These are phyloP conservation scores for Penicillium sp. DNA, from an alignment of 2,329 filamentous ascomycete species.

Conservation along the genomic window DNA sequence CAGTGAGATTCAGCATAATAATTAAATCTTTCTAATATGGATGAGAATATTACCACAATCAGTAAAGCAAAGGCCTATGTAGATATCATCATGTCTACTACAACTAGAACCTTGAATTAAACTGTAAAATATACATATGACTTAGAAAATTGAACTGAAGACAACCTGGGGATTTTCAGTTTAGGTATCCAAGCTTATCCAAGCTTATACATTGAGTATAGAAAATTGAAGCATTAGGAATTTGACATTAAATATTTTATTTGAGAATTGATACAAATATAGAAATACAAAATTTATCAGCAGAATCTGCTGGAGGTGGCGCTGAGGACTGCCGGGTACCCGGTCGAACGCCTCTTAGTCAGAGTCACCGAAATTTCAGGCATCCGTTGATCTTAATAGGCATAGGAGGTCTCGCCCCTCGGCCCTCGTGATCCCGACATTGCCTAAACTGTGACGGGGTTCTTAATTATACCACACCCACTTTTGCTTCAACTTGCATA, in stretches of 20 bases:
- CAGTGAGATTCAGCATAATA: too few species aligned
- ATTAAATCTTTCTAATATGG: too few species aligned
- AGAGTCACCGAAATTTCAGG: constrained; percentile 1
- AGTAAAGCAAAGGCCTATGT: too few species aligned
- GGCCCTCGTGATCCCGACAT: not conserved
- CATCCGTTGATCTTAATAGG: not conserved
- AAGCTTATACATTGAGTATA: not conserved
- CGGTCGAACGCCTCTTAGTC: not conserved
- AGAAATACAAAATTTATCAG: too few species aligned
- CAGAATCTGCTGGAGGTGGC: too few species aligned
- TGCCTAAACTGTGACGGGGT: not conserved
- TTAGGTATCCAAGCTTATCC: not conserved
- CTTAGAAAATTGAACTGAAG: not conserved
- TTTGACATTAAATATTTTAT: not conserved
- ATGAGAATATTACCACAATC: too few species aligned
- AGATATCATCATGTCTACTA: too few species aligned
- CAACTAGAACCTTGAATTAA: too few species aligned
- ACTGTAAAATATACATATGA: not conserved
- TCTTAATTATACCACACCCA: not conserved
- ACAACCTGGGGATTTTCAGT: not conserved
- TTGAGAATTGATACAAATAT: too few species aligned
- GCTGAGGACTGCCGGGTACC: too few species aligned
- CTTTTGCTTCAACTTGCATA: not conserved
- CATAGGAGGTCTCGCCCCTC: not conserved
- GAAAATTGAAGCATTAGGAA: not conserved